Conservation (phyloP, 306 rosid species). For the Pachyrhizus erosus region DNA sequence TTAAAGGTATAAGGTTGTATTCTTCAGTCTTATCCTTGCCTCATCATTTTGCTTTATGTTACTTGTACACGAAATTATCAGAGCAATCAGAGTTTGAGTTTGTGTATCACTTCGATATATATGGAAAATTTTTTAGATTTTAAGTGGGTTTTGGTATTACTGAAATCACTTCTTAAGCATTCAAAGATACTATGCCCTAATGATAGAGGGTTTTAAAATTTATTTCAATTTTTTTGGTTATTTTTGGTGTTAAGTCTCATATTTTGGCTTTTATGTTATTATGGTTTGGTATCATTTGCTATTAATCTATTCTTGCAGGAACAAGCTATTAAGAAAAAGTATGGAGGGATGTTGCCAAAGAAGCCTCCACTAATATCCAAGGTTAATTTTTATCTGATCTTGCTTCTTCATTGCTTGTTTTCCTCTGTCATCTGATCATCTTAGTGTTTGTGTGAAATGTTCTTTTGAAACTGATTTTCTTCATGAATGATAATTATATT, state of each 20-base stretch:
- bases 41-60: background rate
- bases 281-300: slow-evolving; percentile 32
- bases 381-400: slow-evolving; percentile 52
- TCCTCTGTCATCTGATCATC: slow-evolving; percentile 10
- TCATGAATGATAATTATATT: slow-evolving; percentile 36
- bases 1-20: background rate
- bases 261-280: slow-evolving; percentile 29
- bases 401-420: background rate
- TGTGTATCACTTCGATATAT: background rate
- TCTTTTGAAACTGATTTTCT: slow-evolving; percentile 29
- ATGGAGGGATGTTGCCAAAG: slow-evolving; percentile 89
- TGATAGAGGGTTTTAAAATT: background rate
- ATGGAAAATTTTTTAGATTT: background rate
- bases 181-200: slow-evolving; percentile 10
- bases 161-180: slow-evolving; percentile 28
- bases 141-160: background rate
- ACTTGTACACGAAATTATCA: background rate
- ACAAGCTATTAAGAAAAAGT: slow-evolving; percentile 79
- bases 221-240: slow-evolving; percentile 14
- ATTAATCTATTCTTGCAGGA: slow-evolving; percentile 63
- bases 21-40: slow-evolving; percentile 14
- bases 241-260: slow-evolving; percentile 22
- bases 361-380: slow-evolving; percentile 96
- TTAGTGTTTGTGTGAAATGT: slow-evolving; percentile 17
- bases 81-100: background rate